A percentile compares a stretch with the other conserved stretches of the same genome.
Conservation (phyloP, 768 basidiomycete species). For the Agrocybe praecox region DNA sequence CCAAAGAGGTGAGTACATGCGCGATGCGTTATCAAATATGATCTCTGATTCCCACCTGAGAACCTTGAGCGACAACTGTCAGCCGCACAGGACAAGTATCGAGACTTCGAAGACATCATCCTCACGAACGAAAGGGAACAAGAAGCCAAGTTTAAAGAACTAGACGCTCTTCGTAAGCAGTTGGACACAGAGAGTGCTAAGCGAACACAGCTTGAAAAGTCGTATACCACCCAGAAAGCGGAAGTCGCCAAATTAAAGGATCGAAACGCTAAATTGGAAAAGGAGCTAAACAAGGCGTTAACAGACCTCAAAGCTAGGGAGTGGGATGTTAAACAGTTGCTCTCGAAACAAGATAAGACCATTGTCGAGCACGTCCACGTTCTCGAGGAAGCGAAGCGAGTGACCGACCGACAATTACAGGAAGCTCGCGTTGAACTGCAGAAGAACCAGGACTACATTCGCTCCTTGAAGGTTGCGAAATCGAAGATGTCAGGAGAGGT, state of each 20-base stretch:
- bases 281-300: constrained; percentile 80
- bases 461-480: constrained; percentile 86
- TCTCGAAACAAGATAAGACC: constrained; percentile 93
- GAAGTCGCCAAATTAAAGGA: constrained; percentile 74
- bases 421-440: constrained; percentile 81
- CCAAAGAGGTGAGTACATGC: constrained; percentile 67
- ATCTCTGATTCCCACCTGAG: constrained; percentile 39
- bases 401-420: constrained; percentile 88
- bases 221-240: constrained; percentile 59
- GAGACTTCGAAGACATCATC: constrained; percentile 87
- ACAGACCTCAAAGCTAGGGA: constrained; percentile 80
- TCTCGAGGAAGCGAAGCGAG: constrained; percentile 91
- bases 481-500: constrained; percentile 72
- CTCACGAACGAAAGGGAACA: constrained; percentile 85
- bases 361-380: constrained; percentile 98
- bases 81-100: constrained; percentile 71
- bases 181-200: constrained; percentile 74
- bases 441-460: constrained; percentile 74
- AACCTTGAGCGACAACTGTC: constrained; percentile 77
- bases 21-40: not conserved
- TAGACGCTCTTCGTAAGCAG: constrained; percentile 71
- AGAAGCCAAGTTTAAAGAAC: constrained; percentile 68
- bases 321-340: constrained; percentile 84
- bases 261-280: constrained; percentile 69
- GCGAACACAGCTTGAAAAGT: constrained; percentile 75